phyloP scores from a whole-genome alignment of 768 basidiomycete species.

The Pisolithus orientalis region DNA sequence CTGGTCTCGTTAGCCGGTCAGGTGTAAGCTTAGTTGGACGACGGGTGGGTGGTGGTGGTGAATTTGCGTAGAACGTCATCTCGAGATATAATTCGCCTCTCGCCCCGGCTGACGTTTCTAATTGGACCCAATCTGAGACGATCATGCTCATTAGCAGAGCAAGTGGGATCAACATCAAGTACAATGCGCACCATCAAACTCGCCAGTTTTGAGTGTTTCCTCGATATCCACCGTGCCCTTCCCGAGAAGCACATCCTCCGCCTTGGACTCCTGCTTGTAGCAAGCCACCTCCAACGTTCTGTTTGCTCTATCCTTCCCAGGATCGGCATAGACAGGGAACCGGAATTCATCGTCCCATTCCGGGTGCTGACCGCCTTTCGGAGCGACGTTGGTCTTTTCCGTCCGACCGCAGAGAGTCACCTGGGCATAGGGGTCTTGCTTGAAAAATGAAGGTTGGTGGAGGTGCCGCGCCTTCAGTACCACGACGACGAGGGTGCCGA shows the following conservation, averaged over 20 bases:
- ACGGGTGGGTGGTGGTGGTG: constrained; percentile 45
- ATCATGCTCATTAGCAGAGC: neutral
- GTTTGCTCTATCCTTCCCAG: constrained; percentile 37
- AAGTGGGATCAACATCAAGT: neutral
- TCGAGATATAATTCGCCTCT: constrained; percentile 89
- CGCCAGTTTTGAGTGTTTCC: constrained; percentile 76
- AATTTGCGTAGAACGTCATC: constrained; percentile 85
- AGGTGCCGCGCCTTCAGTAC: constrained; percentile 82
- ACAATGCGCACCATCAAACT: constrained; percentile 75
- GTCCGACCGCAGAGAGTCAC: constrained; percentile 52
- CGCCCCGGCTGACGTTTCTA: constrained; percentile 52
- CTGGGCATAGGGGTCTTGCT: constrained; percentile 84
- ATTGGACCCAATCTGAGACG: constrained; percentile 59
- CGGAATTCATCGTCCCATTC: constrained; percentile 89
- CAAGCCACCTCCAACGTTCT: constrained; percentile 69
- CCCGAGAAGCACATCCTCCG: constrained; percentile 70
- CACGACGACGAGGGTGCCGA: constrained; percentile 82
- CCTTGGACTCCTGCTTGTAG: constrained; percentile 69
- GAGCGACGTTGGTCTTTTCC: constrained; percentile 66
- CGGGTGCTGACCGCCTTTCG: constrained; percentile 89
- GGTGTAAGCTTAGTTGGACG: constrained; percentile 49
- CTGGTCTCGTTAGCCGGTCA: constrained; percentile 46
- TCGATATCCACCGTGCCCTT: constrained; percentile 69
- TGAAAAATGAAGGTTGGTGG: constrained; percentile 81
- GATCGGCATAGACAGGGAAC: constrained; percentile 62